These are phyloP conservation scores for Penicillium verhagenii DNA, from an alignment of 495 filamentous ascomycete species.

Conservation along the genomic window DNA sequence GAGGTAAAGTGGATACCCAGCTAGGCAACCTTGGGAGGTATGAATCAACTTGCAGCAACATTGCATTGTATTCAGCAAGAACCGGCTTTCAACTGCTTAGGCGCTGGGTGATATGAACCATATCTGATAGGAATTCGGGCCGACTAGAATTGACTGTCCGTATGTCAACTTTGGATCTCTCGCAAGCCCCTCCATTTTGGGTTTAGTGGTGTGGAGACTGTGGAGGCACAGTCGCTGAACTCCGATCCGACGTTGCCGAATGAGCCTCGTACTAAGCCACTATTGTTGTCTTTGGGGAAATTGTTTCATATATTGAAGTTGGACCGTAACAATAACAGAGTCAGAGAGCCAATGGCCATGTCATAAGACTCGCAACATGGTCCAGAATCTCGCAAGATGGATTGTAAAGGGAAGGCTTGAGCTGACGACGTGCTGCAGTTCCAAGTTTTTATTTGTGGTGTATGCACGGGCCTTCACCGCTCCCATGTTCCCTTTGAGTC, in stretches of 20 bases:
- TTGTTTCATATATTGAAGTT: background rate
- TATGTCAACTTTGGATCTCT: slow-evolving; percentile 9
- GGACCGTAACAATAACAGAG: no score
- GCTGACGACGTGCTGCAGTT: no score
- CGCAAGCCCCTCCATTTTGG: slow-evolving; percentile 29
- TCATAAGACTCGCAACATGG: no score
- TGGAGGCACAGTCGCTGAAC: background rate
- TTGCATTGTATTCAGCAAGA: background rate
- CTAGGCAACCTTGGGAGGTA: background rate
- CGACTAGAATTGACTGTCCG: slow-evolving; percentile 5
- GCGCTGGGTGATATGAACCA: slow-evolving; percentile 2
- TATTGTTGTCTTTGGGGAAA: background rate
- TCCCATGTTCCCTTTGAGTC: background rate
- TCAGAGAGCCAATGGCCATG: no score
- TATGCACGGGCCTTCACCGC: background rate
- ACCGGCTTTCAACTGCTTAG: slow-evolving; percentile 8
- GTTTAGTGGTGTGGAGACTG: slow-evolving; percentile 18
- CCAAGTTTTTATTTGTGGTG: background rate
- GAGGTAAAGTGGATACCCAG: background rate
- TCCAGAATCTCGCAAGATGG: no score
- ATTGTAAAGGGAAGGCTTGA: no score
- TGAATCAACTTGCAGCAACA: background rate
- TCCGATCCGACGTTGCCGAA: background rate
- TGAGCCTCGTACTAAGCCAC: no score
- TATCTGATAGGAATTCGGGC: slow-evolving; percentile 21